Base-by-base conservation (phyloP, 164 flowering plant genomes). In the Liquidambar formosana region DNA sequence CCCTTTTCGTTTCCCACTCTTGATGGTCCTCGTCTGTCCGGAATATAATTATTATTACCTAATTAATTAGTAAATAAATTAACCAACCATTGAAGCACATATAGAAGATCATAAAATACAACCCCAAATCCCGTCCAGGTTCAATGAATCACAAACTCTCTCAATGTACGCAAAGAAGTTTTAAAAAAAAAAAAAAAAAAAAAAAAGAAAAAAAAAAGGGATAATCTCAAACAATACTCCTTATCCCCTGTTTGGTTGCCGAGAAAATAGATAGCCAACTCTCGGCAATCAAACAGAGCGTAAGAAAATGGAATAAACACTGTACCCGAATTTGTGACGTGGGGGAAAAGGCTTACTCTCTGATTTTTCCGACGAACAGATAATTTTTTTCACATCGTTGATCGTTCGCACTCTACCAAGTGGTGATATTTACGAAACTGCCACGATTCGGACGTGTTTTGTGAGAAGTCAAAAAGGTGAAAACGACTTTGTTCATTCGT, bases 101-200 rank as follows among this genome's bases (percentile, higher is more conserved):
- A 1, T 60, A 21, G 26, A 51, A 41, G 16, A 23, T 19, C 10
- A 26, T 1, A 16, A n/a, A n/a, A 38, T 1, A 23, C 41, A 41
- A 65, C 25, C 60, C 51, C 43, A n/a, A 67, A 73, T 62, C 43
- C 59, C 51, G 53, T 63, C 76, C 71, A 68, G 53, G 59, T 73
- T 67, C 76, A 67, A 57, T 57, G 68, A 27, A 68, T 12, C 28
- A 0, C 5, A 25, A 38, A 62, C 46, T 62, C 15, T 4, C 4
- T 45, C 21, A 8, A 1, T 10, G 11, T 28, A 33, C 41, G 41
- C 41, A 33, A 33, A 33, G 41, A 33, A 33, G 2, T 33, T 2
- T 33, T 33, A 33, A 33, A 33, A 33, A 33, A 2, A 33, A 33
- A 2, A 33, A 33, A 2, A 33, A n/a, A n/a, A n/a, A n/a, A n/a